Conservation (phyloP, 768 basidiomycete species). For the Podaxis sp. region DNA sequence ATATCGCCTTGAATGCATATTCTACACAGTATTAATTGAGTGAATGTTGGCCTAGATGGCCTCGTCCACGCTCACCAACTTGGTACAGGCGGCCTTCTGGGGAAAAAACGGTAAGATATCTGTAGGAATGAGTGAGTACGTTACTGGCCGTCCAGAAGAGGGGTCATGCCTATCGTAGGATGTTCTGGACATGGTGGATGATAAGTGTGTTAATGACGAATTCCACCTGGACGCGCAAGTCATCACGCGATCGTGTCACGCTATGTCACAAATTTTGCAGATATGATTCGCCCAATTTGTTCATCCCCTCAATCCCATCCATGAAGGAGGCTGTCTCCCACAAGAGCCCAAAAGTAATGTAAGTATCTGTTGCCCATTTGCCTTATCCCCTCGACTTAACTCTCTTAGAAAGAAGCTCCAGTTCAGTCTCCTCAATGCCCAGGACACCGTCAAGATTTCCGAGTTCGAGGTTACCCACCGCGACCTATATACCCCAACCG, state of each 20-base stretch:
- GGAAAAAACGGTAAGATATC: conserved; percentile 96
- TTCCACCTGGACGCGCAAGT: conserved; percentile 49
- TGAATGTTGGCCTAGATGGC: neutral
- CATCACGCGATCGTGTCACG: conserved; percentile 30
- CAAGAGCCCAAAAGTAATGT: conserved; percentile 83
- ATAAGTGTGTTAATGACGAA: conserved; percentile 20
- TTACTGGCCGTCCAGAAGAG: neutral
- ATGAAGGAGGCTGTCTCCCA: conserved; percentile 85
- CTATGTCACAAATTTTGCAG: conserved; percentile 5
- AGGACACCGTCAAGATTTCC: conserved; percentile 92
- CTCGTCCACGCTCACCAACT: conserved; percentile 67
- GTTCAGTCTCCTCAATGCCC: conserved; percentile 89
- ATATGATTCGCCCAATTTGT: conserved; percentile 9
- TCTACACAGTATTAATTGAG: conserved; percentile 42
- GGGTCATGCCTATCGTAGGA: conserved; percentile 78
- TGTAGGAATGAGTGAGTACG: conserved; percentile 21
- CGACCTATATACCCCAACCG: conserved; percentile 83
- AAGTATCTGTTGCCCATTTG: conserved; percentile 19
- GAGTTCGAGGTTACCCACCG: conserved; percentile 95
- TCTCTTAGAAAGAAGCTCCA: conserved; percentile 83
- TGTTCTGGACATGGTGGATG: conserved; percentile 78
- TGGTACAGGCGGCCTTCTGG: conserved; percentile 97
- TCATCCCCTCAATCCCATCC: conserved; percentile 7
- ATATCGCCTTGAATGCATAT: conserved; percentile 99
- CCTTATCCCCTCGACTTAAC: conserved; percentile 8